These are phyloP conservation scores for Dendrostoma leiphaemia DNA, from an alignment of 2,329 filamentous ascomycete genomes.

Conservation along the genomic window DNA sequence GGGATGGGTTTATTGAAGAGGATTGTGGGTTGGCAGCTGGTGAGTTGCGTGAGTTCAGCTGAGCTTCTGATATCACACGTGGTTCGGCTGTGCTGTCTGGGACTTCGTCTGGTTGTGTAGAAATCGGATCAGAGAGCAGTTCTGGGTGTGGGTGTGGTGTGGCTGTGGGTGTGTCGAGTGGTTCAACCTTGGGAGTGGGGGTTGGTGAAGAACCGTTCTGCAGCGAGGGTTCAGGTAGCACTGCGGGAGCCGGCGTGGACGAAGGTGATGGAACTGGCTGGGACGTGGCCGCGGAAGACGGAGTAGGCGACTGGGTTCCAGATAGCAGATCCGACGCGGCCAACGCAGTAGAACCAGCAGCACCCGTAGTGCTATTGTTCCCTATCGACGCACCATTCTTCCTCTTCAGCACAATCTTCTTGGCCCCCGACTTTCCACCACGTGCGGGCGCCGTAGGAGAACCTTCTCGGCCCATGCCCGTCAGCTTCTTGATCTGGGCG, in stretches of 20 bases:
- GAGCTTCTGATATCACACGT: background rate
- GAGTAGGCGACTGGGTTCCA: constrained; percentile 16
- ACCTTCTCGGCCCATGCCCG: constrained; percentile 18
- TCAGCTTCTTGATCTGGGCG: constrained; percentile 53
- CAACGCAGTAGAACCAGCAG: background rate
- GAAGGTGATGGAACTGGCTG: constrained; percentile 3
- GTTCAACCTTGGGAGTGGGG: background rate
- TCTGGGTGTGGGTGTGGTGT: background rate
- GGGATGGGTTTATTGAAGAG: background rate
- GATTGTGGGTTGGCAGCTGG: background rate
- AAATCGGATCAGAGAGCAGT: background rate
- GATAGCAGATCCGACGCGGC: constrained; percentile 7
- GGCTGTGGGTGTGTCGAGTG: background rate
- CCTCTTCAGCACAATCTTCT: constrained; percentile 19
- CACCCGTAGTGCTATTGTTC: constrained; percentile 5
- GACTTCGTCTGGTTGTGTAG: background rate
- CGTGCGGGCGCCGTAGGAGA: constrained; percentile 6
- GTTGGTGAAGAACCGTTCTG: constrained; percentile 1
- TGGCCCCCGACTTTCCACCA: constrained; percentile 32
- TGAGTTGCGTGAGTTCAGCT: constrained; percentile 7
- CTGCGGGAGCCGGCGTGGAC: constrained; percentile 9
- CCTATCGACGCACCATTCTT: constrained; percentile 18
- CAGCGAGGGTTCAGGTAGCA: background rate
- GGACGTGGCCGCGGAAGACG: constrained; percentile 17
- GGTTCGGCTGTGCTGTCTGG: constrained; percentile 6